Base-by-base conservation (phyloP, 2,329 filamentous ascomycete genomes). In the Neoascochyta sp. region DNA sequence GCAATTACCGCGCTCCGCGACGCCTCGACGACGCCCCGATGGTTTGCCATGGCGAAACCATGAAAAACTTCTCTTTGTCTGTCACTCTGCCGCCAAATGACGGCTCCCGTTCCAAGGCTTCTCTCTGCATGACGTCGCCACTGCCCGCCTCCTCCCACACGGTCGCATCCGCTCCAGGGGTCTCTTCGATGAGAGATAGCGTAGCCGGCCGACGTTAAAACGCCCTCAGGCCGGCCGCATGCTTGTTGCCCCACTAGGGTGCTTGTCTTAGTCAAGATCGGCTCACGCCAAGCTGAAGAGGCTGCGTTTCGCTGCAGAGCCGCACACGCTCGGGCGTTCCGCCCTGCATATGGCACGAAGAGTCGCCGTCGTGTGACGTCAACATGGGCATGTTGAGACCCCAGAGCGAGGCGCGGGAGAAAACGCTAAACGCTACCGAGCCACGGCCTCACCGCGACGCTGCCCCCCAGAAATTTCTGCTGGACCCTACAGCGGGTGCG, bases 241-340 rank as follows among this genome's bases (percentile, higher is more conserved):
- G 36, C 34, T 43, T 32, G 16, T 28, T 24, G 34, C 19, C 34
- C 42, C 46, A 45, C 48, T 28, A 34, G 5, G n/a, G 20, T 34
- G 26, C n/a, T n/a, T n/a, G 35, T 36, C 39, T 25, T 25, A 34
- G 29, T 30, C 29, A 52, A 52, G 50, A 53, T 53, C 47, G 29
- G 41, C 50, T n/a, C n/a, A n/a, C n/a, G 41, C 44, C 47, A 52
- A 51, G 45, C 12, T 34, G 40, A 43, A 52, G 40, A 52, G 44
- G 45, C 36, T 51, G n/a, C n/a, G n/a, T n/a, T n/a, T n/a, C n/a
- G n/a, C n/a, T n/a, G 49, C 45, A 51, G 47, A 53, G 47, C 49
- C 50, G 38, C 47, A 51, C 32, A 36, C 25, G 43, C 47, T 49
- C 47, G 43, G 45, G 33, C 40, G 36, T 42, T 39, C 36, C 36